Evolutionary conservation across 805 yeast species (phyloP).

Genomic region (Metschnikowia bowlesiae): DNA sequence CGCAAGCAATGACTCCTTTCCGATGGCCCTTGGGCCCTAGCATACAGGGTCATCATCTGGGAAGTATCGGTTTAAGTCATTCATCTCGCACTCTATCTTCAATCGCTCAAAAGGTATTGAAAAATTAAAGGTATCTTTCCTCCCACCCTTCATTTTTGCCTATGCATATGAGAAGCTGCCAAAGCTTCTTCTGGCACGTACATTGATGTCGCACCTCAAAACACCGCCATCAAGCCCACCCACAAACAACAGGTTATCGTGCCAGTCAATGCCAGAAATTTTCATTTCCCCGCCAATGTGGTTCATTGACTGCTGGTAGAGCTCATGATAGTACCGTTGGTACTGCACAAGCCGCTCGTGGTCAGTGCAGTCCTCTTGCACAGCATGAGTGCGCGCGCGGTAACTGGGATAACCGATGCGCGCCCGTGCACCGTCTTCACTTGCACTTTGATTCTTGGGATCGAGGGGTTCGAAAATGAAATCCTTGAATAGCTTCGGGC

Average conservation of each 20-base stretch:
- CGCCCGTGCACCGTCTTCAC: not conserved
- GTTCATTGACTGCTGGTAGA: conserved; percentile 28
- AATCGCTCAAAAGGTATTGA: no score
- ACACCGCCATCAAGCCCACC: conserved; percentile 58
- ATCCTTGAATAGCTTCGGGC: conserved; percentile 36
- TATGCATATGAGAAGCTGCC: conserved; percentile 46
- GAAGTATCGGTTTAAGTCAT: no score
- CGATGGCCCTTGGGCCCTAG: no score
- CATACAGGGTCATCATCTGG: no score
- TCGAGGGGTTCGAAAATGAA: conserved; percentile 29
- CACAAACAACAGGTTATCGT: conserved; percentile 28
- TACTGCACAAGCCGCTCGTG: conserved; percentile 4
- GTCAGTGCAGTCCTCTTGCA: not conserved
- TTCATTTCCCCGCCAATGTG: conserved; percentile 43
- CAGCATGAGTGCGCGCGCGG: not conserved
- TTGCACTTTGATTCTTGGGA: not conserved
- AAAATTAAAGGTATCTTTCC: not conserved
- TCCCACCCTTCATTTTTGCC: not conserved
- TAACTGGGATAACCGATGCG: conserved; percentile 3
- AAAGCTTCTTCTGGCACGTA: conserved; percentile 57
- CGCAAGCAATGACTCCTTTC: no score
- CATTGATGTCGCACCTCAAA: conserved; percentile 64
- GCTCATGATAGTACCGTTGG: conserved; percentile 20
- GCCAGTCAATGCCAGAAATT: conserved; percentile 38
- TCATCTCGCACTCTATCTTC: no score